These are phyloP conservation scores for Volvox africanus DNA, from an alignment of 139 green algal genomes.

Conservation along the genomic window DNA sequence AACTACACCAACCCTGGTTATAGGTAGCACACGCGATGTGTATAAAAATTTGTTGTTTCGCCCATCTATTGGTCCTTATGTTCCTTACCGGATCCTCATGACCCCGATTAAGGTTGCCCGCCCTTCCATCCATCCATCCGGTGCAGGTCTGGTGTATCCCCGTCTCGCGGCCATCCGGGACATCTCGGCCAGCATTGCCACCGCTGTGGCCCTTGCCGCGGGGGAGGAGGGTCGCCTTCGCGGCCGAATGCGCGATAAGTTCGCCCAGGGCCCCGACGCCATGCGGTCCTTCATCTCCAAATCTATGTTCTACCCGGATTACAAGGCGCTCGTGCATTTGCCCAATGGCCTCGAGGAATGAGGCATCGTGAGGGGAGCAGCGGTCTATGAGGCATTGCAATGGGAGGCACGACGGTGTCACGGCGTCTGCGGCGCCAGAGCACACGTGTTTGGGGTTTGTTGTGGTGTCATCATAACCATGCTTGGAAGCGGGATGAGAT, in stretches of 20 bases:
- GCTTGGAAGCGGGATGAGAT: too few species aligned
- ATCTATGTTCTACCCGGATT: conserved; percentile 65
- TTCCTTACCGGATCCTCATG: too few species aligned
- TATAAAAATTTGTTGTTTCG: too few species aligned
- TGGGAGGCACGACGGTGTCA: too few species aligned
- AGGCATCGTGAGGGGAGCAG: not conserved
- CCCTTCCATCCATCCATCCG: not conserved
- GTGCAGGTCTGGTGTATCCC: conserved; percentile 62
- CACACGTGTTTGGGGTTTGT: too few species aligned
- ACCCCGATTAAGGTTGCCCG: too few species aligned
- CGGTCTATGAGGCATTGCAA: too few species aligned
- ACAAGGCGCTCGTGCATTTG: conserved; percentile 61
- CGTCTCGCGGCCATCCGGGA: conserved; percentile 70
- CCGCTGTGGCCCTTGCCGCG: conserved; percentile 72
- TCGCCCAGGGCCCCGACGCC: conserved; percentile 18
- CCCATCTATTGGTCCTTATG: too few species aligned
- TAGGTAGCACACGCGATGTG: too few species aligned
- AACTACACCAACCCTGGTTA: too few species aligned
- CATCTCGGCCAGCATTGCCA: conserved; percentile 70
- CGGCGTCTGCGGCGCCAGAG: too few species aligned
- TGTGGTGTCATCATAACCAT: too few species aligned
- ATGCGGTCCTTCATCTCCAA: conserved; percentile 39
- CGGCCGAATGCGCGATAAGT: conserved; percentile 21
- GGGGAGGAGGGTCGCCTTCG: conserved; percentile 61
- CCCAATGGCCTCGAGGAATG: conserved; percentile 55